These are phyloP conservation scores for Pelargonium citronellum DNA, from an alignment of 441 rosid species.

Conservation along the genomic window DNA sequence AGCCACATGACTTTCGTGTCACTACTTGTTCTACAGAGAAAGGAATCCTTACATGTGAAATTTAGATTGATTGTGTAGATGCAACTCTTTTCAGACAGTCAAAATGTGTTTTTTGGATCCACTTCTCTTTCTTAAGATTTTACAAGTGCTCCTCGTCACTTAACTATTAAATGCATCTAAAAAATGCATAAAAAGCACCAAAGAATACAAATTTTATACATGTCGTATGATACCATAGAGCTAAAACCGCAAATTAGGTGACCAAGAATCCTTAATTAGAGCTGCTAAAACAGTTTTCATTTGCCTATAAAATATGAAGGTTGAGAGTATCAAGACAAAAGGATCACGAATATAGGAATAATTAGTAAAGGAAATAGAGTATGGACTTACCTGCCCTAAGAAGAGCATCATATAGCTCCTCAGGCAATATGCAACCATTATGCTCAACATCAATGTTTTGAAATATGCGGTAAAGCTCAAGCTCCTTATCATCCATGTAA, in stretches of 20 bases:
- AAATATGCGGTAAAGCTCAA: conserved; percentile 41
- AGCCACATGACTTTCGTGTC: neutral
- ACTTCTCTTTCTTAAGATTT: neutral
- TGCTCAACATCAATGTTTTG: conserved; percentile 50
- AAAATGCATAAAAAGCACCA: neutral
- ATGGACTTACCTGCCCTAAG: conserved; percentile 46
- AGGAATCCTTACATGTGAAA: neutral
- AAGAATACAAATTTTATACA: neutral
- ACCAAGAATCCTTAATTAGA: neutral
- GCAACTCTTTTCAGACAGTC: neutral
- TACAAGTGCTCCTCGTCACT: neutral
- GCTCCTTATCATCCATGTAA: conserved; percentile 62
- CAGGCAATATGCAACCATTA: conserved; percentile 16
- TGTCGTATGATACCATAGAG: neutral
- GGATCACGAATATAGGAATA: neutral
- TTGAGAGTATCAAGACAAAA: neutral
- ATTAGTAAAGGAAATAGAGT: conserved; percentile 7
- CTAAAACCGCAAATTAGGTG: neutral
- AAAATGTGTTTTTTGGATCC: neutral
- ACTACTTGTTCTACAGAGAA: neutral
- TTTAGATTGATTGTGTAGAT: neutral
- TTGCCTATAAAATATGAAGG: neutral
- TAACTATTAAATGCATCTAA: neutral
- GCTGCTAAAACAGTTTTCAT: neutral
- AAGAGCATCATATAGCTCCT: conserved; percentile 57